Percentiles rank a stretch among this genome's conserved stretches.
Conservation (phyloP, 2,329 filamentous ascomycete genomes). For the Cordyceps farinosa region DNA sequence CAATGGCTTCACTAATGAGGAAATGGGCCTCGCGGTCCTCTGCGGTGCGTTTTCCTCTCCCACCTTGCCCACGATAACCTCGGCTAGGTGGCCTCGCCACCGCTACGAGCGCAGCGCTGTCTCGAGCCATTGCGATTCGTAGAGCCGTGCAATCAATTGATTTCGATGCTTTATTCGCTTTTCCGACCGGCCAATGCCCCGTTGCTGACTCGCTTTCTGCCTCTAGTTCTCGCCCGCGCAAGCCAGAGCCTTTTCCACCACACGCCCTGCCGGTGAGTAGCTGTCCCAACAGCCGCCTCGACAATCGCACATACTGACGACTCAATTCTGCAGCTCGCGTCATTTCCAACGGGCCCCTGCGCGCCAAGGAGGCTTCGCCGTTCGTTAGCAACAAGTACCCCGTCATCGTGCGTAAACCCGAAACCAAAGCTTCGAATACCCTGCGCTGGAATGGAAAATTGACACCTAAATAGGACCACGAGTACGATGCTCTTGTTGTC, state of each 20-base stretch:
- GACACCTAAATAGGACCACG: slow-evolving; percentile 67
- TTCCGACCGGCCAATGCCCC: slow-evolving; percentile 17
- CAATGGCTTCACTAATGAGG: slow-evolving; percentile 61
- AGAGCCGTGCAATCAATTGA: background rate
- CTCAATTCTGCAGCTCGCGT: slow-evolving; percentile 63
- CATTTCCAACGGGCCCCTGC: slow-evolving; percentile 78
- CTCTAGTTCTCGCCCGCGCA: slow-evolving; percentile 34
- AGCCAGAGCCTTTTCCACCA: slow-evolving; percentile 80
- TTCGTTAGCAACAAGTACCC: slow-evolving; percentile 88
- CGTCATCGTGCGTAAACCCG: slow-evolving; percentile 68
- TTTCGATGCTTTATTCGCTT: background rate
- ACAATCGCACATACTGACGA: slow-evolving; percentile 4
- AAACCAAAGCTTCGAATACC: background rate
- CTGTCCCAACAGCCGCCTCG: slow-evolving; percentile 18
- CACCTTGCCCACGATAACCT: slow-evolving; percentile 20
- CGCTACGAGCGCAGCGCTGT: background rate
- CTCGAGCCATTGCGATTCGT: slow-evolving; percentile 2
- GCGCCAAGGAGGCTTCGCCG: slow-evolving; percentile 88
- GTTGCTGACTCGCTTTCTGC: background rate
- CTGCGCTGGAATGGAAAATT: background rate
- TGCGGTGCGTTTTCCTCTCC: slow-evolving; percentile 45
- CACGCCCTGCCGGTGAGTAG: slow-evolving; percentile 69
- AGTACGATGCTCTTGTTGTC: slow-evolving; percentile 96
- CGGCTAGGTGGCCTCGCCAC: slow-evolving; percentile 18
- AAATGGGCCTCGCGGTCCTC: slow-evolving; percentile 54